Percentiles rank a stretch among this genome's conserved stretches.
Evolutionary conservation across 176 grass and related monocot genomes (phyloP).

Genomic region (Pontederia paniculata): DNA sequence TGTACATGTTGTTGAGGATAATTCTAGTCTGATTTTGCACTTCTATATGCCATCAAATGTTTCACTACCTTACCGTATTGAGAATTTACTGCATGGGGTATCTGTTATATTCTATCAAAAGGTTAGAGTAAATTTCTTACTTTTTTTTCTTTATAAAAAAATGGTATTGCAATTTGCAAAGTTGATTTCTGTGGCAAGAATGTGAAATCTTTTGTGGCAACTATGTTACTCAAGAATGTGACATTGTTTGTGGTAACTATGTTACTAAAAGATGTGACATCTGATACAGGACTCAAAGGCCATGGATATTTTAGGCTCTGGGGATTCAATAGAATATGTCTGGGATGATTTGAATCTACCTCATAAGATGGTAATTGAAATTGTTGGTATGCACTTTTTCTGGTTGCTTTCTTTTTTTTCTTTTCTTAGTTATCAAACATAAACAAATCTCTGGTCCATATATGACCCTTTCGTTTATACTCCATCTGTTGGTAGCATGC

Average conservation of each 20-base stretch:
- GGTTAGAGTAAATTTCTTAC: slow-evolving; percentile 31
- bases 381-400: slow-evolving; percentile 44
- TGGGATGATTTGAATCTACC: slow-evolving; percentile 83
- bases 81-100: slow-evolving; percentile 58
- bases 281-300: slow-evolving; percentile 46
- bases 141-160: neutral
- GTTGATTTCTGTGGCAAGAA: no score
- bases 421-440: slow-evolving; percentile 6
- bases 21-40: slow-evolving; percentile 49
- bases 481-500: no score
- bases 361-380: slow-evolving; percentile 57
- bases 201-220: no score
- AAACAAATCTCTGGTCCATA: no score
- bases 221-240: no score
- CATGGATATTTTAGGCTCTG: slow-evolving; percentile 44
- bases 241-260: no score
- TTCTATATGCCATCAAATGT: slow-evolving; percentile 43
- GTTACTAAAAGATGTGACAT: no score
- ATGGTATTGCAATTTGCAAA: no score
- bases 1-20: slow-evolving; percentile 60
- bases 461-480: no score
- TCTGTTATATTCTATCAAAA: slow-evolving; percentile 76
- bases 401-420: slow-evolving; percentile 8
- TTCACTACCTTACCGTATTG: slow-evolving; percentile 66
- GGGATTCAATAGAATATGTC: slow-evolving; percentile 48